phyloP scores from a whole-genome alignment of 805 yeast species.

The Kodamaea lidongshanica region DNA sequence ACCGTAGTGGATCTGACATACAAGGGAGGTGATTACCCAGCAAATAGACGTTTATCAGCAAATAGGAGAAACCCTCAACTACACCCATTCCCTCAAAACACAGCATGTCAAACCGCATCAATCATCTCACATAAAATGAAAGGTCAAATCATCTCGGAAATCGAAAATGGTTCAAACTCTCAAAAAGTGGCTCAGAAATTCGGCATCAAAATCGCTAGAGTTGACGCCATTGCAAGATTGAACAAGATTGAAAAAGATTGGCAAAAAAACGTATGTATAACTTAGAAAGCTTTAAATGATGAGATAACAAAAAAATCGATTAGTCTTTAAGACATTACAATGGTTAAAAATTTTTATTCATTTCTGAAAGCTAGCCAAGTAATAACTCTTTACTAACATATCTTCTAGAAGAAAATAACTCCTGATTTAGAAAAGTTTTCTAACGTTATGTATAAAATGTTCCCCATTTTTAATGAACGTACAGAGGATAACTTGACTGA shows the following conservation, averaged over 20 bases:
- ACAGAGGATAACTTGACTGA: slow-evolving; percentile 79
- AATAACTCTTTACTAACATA: slow-evolving; percentile 8
- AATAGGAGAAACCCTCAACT: slow-evolving; percentile 27
- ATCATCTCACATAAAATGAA: slow-evolving; percentile 56
- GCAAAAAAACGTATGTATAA: slow-evolving; percentile 53
- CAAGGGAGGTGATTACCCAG: slow-evolving; percentile 20
- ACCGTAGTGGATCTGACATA: slow-evolving; percentile 18
- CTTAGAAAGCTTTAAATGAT: slow-evolving; percentile 24
- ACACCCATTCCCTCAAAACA: slow-evolving; percentile 80
- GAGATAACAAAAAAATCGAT: slow-evolving; percentile 53
- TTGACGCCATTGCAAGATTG: slow-evolving; percentile 80
- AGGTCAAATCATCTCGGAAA: slow-evolving; percentile 51
- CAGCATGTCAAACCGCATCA: slow-evolving; percentile 60
- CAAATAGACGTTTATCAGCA: slow-evolving; percentile 8
- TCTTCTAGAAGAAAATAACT: slow-evolving; percentile 8
- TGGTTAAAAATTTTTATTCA: slow-evolving; percentile 45
- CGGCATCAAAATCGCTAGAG: slow-evolving; percentile 76
- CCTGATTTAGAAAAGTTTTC: slow-evolving; percentile 57
- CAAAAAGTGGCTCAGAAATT: slow-evolving; percentile 74
- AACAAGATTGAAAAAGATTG: slow-evolving; percentile 58
- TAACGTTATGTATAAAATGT: slow-evolving; percentile 64
- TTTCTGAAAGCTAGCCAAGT: slow-evolving; percentile 1
- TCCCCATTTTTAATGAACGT: slow-evolving; percentile 57
- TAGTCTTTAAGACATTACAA: slow-evolving; percentile 69
- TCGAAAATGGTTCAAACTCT: slow-evolving; percentile 48